phyloP scores from a whole-genome alignment of 208 protist species.

The Trypanosomatidae sp. region DNA sequence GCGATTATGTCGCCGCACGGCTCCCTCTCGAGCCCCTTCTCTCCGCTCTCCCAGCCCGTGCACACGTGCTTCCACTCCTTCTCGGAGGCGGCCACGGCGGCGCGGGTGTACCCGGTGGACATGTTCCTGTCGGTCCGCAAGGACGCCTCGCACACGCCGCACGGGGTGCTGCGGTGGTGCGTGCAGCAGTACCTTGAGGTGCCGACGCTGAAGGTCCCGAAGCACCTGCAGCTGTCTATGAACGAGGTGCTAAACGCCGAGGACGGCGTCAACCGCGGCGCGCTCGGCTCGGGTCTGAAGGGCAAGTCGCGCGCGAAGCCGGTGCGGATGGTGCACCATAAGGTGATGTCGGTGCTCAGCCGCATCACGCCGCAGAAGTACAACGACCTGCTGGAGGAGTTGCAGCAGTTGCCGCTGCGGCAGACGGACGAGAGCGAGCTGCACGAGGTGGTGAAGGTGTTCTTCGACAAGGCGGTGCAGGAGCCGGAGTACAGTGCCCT shows the following conservation, averaged over 20 bases:
- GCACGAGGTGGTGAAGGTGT: slow-evolving; percentile 77
- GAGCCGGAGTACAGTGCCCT: slow-evolving; percentile 80
- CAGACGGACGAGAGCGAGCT: slow-evolving; percentile 82
- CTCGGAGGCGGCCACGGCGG: slow-evolving; percentile 47
- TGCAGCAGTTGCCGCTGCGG: slow-evolving; percentile 76
- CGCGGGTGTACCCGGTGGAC: slow-evolving; percentile 63
- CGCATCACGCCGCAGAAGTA: slow-evolving; percentile 80
- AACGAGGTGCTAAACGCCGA: slow-evolving; percentile 47
- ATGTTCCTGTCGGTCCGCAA: slow-evolving; percentile 82
- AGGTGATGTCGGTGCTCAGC: slow-evolving; percentile 87
- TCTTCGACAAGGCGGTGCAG: slow-evolving; percentile 88
- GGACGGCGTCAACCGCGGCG: slow-evolving; percentile 57
- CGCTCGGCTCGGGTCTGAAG: slow-evolving; percentile 58
- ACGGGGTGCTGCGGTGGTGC: slow-evolving; percentile 79
- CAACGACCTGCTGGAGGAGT: slow-evolving; percentile 64
- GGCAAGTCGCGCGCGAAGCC: slow-evolving; percentile 49
- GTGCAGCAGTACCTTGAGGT: slow-evolving; percentile 69
- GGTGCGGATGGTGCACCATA: slow-evolving; percentile 76
- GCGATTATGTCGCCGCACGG: slow-evolving; percentile 18
- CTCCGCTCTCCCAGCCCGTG: slow-evolving; percentile 54
- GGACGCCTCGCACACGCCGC: slow-evolving; percentile 85
- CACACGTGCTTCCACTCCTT: slow-evolving; percentile 63
- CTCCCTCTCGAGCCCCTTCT: slow-evolving; percentile 48
- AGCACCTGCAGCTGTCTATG: slow-evolving; percentile 75
- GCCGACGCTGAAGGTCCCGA: slow-evolving; percentile 81